Evolutionary conservation across 345 rosid species (phyloP).

Genomic region (Abelmoschus esculentus): DNA sequence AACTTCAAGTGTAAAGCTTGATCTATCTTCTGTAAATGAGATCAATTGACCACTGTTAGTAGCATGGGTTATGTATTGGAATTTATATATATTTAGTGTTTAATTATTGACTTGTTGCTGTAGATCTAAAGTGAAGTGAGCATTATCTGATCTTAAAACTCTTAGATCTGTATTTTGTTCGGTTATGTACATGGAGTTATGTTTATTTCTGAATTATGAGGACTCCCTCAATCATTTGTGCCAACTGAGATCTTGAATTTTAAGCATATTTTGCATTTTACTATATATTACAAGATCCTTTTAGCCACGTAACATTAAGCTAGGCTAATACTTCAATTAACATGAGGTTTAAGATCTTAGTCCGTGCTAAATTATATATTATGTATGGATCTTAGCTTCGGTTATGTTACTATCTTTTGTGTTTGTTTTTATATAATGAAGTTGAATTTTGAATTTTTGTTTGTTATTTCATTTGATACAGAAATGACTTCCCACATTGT

Average conservation of each 20-base stretch:
- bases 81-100: not conserved
- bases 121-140: constrained; percentile 4
- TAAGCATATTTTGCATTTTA: too few relatives aligned
- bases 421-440: not conserved
- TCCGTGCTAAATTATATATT: not conserved
- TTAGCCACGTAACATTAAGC: too few relatives aligned
- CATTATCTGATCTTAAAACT: too few relatives aligned
- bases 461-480: constrained; percentile 11
- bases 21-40: not conserved
- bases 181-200: not conserved
- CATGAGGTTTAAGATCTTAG: not conserved
- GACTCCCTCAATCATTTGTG: too few relatives aligned
- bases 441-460: constrained; percentile 16
- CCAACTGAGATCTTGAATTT: not conserved
- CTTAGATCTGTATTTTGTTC: not conserved
- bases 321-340: too few relatives aligned
- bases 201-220: too few relatives aligned
- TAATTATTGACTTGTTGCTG: not conserved
- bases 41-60: not conserved
- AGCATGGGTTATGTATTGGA: too few relatives aligned
- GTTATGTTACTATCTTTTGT: not conserved
- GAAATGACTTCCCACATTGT: constrained; percentile 94
- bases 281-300: too few relatives aligned
- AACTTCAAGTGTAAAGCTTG: constrained; percentile 10
- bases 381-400: too few relatives aligned